phyloP scores from a whole-genome alignment of 2,329 filamentous ascomycete genomes.

The Aspergillus niger region DNA sequence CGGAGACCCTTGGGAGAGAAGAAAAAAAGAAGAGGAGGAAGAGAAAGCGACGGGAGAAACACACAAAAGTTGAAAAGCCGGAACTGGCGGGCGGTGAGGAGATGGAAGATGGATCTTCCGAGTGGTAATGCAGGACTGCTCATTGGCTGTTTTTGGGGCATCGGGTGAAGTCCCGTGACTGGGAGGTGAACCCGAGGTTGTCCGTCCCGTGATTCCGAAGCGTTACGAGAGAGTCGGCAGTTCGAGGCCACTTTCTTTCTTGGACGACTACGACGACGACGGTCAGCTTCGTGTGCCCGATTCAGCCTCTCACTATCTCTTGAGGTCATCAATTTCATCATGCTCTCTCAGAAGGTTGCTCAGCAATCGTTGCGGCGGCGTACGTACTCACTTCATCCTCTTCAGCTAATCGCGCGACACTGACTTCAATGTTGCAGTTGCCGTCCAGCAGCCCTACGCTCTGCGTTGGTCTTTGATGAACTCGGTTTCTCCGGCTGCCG shows the following conservation, averaged over 20 bases:
- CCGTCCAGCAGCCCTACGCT: slow-evolving; percentile 47
- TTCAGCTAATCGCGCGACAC: slow-evolving; percentile 22
- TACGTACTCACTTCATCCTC: slow-evolving; percentile 35
- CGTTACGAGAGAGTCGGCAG: slow-evolving; percentile 30
- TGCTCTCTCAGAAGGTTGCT: slow-evolving; percentile 52
- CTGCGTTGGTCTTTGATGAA: slow-evolving; percentile 46
- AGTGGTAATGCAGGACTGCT: slow-evolving; percentile 33
- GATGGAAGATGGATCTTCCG: slow-evolving; percentile 42
- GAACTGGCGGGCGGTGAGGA: slow-evolving; percentile 13
- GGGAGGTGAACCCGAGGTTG: slow-evolving; percentile 41
- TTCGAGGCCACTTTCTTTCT: slow-evolving; percentile 22
- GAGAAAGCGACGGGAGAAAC: slow-evolving; percentile 18
- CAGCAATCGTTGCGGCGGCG: slow-evolving; percentile 52
- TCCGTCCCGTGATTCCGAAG: slow-evolving; percentile 41
- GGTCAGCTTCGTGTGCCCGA: slow-evolving; percentile 13
- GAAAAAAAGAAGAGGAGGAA: slow-evolving; percentile 17
- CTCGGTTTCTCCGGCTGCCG: slow-evolving; percentile 46
- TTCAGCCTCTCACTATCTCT: slow-evolving; percentile 12
- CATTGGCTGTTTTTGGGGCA: slow-evolving; percentile 34
- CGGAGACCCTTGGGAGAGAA: slow-evolving; percentile 41
- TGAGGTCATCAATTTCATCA: slow-evolving; percentile 29
- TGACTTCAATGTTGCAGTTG: slow-evolving; percentile 40
- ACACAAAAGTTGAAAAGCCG: slow-evolving; percentile 21
- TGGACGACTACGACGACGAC: slow-evolving; percentile 26
- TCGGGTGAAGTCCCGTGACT: slow-evolving; percentile 37